A percentile compares a stretch with the other conserved stretches of the same genome.
phyloP scores from a whole-genome alignment of 441 rosid species.

The Capsella rubella region DNA sequence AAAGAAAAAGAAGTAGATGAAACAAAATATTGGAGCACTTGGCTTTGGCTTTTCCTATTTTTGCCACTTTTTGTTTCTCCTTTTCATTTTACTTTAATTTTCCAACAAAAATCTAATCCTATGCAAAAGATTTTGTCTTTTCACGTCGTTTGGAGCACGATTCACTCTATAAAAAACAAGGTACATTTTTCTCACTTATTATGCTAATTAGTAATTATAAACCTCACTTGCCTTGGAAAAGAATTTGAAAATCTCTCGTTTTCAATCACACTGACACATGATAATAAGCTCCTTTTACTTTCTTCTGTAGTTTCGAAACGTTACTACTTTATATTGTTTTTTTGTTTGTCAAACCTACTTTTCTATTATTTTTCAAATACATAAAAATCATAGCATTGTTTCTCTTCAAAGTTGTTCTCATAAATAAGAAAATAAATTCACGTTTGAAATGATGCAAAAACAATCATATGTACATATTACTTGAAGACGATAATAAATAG shows the following conservation, averaged over 20 bases:
- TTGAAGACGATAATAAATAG: slow-evolving; percentile 21
- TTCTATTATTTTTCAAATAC: background rate
- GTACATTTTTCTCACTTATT: slow-evolving; percentile 14
- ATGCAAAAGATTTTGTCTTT: slow-evolving; percentile 38
- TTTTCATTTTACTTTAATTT: slow-evolving; percentile 20
- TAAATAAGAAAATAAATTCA: background rate
- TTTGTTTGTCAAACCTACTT: slow-evolving; percentile 25
- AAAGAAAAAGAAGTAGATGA: slow-evolving; percentile 6
- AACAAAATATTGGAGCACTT: slow-evolving; percentile 32
- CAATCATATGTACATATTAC: background rate
- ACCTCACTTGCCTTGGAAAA: background rate
- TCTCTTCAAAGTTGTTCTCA: background rate
- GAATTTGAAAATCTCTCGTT: slow-evolving; percentile 33
- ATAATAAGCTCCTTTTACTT: slow-evolving; percentile 36
- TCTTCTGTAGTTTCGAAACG: slow-evolving; percentile 32
- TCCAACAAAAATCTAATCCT: slow-evolving; percentile 21
- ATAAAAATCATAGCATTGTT: slow-evolving; percentile 31
- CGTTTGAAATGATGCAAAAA: slow-evolving; percentile 24
- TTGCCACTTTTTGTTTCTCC: slow-evolving; percentile 2
- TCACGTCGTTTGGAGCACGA: slow-evolving; percentile 29
- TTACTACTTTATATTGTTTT: slow-evolving; percentile 4
- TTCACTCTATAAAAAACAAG: slow-evolving; percentile 13
- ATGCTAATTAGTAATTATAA: too few relatives aligned
- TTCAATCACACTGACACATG: slow-evolving; percentile 13
- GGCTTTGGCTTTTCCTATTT: slow-evolving; percentile 19